phyloP scores from a whole-genome alignment of 208 protist species.

The Acanthamoeba healyi region DNA sequence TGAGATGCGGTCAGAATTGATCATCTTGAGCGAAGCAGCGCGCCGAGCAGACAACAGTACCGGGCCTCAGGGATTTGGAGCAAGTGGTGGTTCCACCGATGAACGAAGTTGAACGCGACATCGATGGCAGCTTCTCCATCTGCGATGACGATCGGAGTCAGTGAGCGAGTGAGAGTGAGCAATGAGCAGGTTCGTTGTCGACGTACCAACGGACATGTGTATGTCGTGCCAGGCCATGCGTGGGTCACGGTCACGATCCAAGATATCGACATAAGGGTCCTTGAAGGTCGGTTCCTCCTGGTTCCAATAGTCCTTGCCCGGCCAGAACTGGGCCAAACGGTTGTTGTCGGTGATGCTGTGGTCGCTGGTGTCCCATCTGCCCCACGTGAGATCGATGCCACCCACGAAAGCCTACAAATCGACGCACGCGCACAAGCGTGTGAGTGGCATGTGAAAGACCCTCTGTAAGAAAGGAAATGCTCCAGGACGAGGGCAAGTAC shows the following conservation, averaged over 20 bases:
- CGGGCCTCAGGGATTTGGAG: neutral
- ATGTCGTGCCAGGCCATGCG: slow-evolving; percentile 76
- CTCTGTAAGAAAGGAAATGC: neutral
- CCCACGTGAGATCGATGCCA: slow-evolving; percentile 54
- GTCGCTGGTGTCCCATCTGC: slow-evolving; percentile 53
- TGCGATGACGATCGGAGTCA: no score
- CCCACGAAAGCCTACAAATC: slow-evolving; percentile 39
- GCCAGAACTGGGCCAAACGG: slow-evolving; percentile 44
- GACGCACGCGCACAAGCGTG: no score
- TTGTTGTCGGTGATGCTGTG: slow-evolving; percentile 69
- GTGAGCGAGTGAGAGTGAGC: no score
- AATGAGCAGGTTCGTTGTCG: no score
- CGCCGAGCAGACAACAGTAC: neutral
- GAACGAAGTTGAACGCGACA: slow-evolving; percentile 66
- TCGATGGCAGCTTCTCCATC: slow-evolving; percentile 72
- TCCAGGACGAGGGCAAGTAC: neutral
- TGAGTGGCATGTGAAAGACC: neutral
- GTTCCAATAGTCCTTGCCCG: slow-evolving; percentile 63
- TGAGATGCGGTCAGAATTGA: neutral
- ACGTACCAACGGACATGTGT: slow-evolving; percentile 59
- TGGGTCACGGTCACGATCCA: slow-evolving; percentile 42
- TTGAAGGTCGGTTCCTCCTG: slow-evolving; percentile 57
- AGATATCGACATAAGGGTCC: slow-evolving; percentile 26
- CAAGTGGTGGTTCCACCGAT: slow-evolving; percentile 70
- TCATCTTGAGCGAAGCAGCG: neutral